Conservation (phyloP, 768 basidiomycete genomes). For the Xerocomellus dryophilus region DNA sequence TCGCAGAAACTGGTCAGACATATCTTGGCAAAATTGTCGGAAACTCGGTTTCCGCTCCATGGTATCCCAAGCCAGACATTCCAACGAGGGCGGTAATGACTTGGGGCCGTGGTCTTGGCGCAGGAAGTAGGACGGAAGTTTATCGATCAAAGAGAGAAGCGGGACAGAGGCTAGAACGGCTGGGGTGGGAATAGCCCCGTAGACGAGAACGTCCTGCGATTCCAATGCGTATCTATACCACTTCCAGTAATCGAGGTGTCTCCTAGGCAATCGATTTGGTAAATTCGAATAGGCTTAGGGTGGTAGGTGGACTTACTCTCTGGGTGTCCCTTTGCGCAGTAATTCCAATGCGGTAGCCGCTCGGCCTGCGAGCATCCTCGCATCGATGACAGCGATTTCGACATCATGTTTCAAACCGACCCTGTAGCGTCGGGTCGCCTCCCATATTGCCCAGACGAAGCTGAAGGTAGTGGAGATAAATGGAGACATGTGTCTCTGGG, state of each 20-base stretch:
- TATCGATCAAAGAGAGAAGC: conserved; percentile 58
- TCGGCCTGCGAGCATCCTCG: conserved; percentile 51
- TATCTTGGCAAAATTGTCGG: conserved; percentile 67
- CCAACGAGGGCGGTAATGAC: conserved; percentile 31
- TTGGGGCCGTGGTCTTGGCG: conserved; percentile 34
- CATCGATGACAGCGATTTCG: conserved; percentile 78
- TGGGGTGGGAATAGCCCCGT: conserved; percentile 61
- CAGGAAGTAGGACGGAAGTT: conserved; percentile 71
- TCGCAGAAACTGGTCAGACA: conserved; percentile 59
- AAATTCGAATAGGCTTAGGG: not conserved
- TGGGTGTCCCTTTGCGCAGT: conserved; percentile 47
- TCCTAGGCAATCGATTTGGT: conserved; percentile 36
- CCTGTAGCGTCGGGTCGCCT: conserved; percentile 73
- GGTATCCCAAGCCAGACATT: conserved; percentile 53
- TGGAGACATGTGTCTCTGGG: conserved; percentile 63
- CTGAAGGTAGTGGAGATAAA: conserved; percentile 78
- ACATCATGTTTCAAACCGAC: conserved; percentile 70
- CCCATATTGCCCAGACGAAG: conserved; percentile 81
- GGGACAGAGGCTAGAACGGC: conserved; percentile 72
- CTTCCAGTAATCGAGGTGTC: conserved; percentile 64
- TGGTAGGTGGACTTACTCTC: conserved; percentile 46
- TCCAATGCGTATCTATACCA: conserved; percentile 76
- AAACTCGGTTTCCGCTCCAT: conserved; percentile 57
- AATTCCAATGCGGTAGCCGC: conserved; percentile 67
- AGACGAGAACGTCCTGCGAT: conserved; percentile 71